Conservation (phyloP, 306 rosid species). For the Gleditsia sinensis region DNA sequence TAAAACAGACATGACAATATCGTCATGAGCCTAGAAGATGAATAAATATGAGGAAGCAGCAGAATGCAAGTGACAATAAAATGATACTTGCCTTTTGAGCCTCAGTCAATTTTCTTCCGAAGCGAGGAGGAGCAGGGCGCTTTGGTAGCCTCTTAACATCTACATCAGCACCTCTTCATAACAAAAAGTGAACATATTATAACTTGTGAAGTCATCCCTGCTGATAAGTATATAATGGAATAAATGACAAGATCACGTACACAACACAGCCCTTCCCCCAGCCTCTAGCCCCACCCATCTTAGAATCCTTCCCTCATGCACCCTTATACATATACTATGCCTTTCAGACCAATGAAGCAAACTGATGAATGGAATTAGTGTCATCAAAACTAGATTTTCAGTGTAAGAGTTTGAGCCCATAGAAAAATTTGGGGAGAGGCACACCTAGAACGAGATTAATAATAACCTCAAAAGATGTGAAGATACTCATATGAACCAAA, state of each 20-base stretch:
- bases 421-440: no score
- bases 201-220: not conserved
- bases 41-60: constrained; percentile 22
- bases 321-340: not conserved
- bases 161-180: constrained; percentile 76
- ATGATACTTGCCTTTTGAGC: constrained; percentile 71
- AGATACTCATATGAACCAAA: no score
- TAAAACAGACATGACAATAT: not conserved
- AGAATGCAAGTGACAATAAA: constrained; percentile 9
- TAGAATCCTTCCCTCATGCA: not conserved
- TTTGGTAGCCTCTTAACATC: constrained; percentile 85
- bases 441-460: no score
- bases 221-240: not conserved
- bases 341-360: not conserved
- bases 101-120: constrained; percentile 83
- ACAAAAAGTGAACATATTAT: constrained; percentile 18
- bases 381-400: no score
- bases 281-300: not conserved
- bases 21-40: constrained; percentile 10
- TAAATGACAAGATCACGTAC: not conserved
- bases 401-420: no score
- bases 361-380: not conserved
- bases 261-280: not conserved
- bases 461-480: no score
- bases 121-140: constrained; percentile 93